Base-by-base conservation (phyloP, 2,329 filamentous ascomycete species). In the Aciculosporium take region DNA sequence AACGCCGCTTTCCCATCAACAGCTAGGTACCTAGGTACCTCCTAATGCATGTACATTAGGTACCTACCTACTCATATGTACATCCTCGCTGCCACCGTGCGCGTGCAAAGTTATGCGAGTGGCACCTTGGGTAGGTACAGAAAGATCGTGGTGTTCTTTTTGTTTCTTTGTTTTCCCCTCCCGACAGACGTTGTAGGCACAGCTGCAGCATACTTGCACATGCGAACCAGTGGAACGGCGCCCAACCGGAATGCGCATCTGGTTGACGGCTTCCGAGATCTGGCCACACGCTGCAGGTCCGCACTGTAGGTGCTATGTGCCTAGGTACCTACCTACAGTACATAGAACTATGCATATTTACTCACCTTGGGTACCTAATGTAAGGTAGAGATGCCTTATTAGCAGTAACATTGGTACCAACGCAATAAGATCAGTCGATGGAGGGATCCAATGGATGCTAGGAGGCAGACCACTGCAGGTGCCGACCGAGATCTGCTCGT, bases 401-500 rank as follows among this genome's bases (percentile, higher is more conserved):
- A n/a, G n/a, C n/a, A n/a, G n/a, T n/a, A n/a, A n/a, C n/a, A n/a
- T n/a, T n/a, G n/a, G n/a, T n/a, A n/a, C 20, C 20, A 23, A n/a
- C n/a, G 20, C 23, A 25, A 49, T 48, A 39, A 43, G 42, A 45
- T 45, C 37, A 42, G 31, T 30, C 8, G 39, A 30, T 34, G 42
- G 24, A 38, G 33, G 20, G 23, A 25, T n/a, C n/a, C n/a, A 42
- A 34, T 30, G 12, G 39, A 30, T 34, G 42, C 29, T 40, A 37
- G 20, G 23, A 25, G 13, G 25, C 28, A 18, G 27, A 21, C 36
- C 31, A 18, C 44, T 31, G 33, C n/a, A 38, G 37, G 13, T 39
- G 37, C 18, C 45, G 24, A 28, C 25, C 30, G 37, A 39, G 42
- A 44, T 44, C 39, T 43, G 41, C 47, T 48, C 48, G 47, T 44